Evolutionary conservation across 176 grass and related monocot genomes (phyloP), one percentile per base, ranked within the genome.

Genomic region (Phyllostachys edulis): DNA sequence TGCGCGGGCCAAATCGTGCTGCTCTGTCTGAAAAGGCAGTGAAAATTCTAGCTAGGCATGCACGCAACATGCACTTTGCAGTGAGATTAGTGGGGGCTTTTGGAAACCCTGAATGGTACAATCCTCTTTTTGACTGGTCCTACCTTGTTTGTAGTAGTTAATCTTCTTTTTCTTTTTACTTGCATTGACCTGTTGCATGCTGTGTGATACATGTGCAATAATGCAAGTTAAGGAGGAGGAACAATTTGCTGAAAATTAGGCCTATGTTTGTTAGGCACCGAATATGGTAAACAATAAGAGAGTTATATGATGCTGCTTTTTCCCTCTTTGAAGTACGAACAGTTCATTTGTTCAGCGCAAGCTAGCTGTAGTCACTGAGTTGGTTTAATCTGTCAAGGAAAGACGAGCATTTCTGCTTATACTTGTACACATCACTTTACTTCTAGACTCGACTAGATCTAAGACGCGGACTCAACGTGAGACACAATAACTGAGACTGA

Each of bases 61-160:
- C 45, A 72, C 37, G 67, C 54, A 63, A 81, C 36, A 64, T 89
- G 77, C 71, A 85, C 34, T 76, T 89, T 36, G 63, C 9, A 61
- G 49, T 88, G 76, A 24, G 50, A 50, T 63, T 61, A 78, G 40
- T 85, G 29, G 72, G 45, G 71, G 50, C 69, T 85, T 85, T 75
- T 18, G 17, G 41, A 17, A 61, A 75, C 11, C 9, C 56, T 63
- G 56, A 42, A 62, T 24, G 37, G 80, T 55, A 70, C 51, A 72
- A 32, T 63, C 57, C 77, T 64, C 41, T 59, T 82, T 89, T 90
- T 86, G 83, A 86, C 78, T 45, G 37, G 55, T 65, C 71, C 26
- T 82, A 52, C 44, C 21, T 55, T 63, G 36, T 57, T 61, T 11
- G 38, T 63, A 9, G 63, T 89, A 4, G 69, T 78, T 26, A 45